Evolutionary conservation across 108 stramenopile genomes (phyloP).

Genomic region (Skeletonema tropicum): DNA sequence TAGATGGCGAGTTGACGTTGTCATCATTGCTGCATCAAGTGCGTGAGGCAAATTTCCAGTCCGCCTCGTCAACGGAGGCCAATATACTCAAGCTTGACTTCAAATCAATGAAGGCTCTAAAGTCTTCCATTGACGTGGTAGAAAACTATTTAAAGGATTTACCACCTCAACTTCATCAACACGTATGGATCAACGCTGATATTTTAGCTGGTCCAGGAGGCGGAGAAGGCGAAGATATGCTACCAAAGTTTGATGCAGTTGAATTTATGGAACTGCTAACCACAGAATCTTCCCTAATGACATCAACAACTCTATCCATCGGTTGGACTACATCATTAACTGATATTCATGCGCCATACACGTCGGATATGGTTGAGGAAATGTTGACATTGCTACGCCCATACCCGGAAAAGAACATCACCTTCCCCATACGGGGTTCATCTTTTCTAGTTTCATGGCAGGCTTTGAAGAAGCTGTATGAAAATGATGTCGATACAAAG

Average conservation of each 20-base stretch:
- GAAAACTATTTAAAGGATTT: conserved; percentile 15
- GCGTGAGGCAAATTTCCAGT: conserved; percentile 5
- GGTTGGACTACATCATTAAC: conserved; percentile 32
- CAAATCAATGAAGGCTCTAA: conserved; percentile 24
- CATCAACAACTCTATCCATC: conserved; percentile 22
- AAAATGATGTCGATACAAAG: background rate
- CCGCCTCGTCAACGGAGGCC: background rate
- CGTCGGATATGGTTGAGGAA: conserved; percentile 21
- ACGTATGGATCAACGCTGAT: conserved; percentile 34
- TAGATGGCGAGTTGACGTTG: conserved; percentile 31
- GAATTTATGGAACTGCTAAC: conserved; percentile 21
- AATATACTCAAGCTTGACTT: conserved; percentile 33
- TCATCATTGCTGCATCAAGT: conserved; percentile 22
- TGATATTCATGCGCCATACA: conserved; percentile 22
- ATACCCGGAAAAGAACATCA: conserved; percentile 9
- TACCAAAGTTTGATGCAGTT: conserved; percentile 20
- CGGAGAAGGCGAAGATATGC: conserved; percentile 31
- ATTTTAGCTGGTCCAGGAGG: conserved; percentile 26
- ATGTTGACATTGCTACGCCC: conserved; percentile 12
- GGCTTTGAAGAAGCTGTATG: conserved; percentile 19
- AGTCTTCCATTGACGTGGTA: conserved; percentile 12
- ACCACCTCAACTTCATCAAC: conserved; percentile 5
- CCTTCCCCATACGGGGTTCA: conserved; percentile 23
- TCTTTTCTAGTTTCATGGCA: conserved; percentile 22
- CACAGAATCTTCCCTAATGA: background rate